Percentiles rank a stretch among this genome's conserved stretches.
Conservation (phyloP, 192 early-diverging fungal genomes). For the Coemansia sp. region DNA sequence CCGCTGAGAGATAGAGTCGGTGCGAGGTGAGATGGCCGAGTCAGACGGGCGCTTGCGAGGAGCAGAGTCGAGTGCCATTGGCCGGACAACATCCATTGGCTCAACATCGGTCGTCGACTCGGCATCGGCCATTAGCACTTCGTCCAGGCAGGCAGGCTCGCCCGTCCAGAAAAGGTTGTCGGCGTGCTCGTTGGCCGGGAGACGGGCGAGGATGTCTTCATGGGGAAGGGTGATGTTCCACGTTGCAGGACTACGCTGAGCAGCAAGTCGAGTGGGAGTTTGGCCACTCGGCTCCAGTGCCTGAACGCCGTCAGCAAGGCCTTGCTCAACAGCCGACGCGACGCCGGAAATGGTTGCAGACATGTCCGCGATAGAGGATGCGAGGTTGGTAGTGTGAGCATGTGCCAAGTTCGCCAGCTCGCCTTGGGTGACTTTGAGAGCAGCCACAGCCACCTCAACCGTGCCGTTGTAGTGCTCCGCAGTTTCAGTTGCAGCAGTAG, state of each 20-base stretch:
- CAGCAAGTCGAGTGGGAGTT: constrained; percentile 11
- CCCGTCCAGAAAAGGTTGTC: constrained; percentile 31
- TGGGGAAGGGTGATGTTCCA: constrained; percentile 32
- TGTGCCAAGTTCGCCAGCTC: constrained; percentile 8
- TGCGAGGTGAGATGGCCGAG: not conserved
- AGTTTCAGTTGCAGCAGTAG: not conserved
- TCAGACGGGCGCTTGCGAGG: constrained; percentile 38
- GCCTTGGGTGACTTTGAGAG: constrained; percentile 2
- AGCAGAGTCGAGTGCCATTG: not conserved
- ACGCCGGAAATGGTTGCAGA: constrained; percentile 3
- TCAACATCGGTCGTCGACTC: not conserved
- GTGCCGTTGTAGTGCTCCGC: not conserved
- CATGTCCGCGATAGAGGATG: constrained; percentile 4
- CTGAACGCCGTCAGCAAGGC: not conserved
- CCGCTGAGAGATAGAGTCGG: constrained; percentile 2
- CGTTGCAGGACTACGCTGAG: not conserved
- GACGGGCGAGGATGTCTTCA: constrained; percentile 13
- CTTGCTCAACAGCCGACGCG: not conserved
- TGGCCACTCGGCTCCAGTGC: not conserved
- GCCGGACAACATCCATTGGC: not conserved
- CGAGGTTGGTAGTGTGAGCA: constrained; percentile 6
- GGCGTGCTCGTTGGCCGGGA: not conserved
- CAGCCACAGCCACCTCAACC: not conserved
- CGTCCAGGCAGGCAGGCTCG: not conserved
- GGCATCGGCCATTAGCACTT: not conserved